These are phyloP conservation scores for Neofusicoccum laricinum DNA, from an alignment of 2,329 filamentous ascomycete genomes.

Conservation along the genomic window DNA sequence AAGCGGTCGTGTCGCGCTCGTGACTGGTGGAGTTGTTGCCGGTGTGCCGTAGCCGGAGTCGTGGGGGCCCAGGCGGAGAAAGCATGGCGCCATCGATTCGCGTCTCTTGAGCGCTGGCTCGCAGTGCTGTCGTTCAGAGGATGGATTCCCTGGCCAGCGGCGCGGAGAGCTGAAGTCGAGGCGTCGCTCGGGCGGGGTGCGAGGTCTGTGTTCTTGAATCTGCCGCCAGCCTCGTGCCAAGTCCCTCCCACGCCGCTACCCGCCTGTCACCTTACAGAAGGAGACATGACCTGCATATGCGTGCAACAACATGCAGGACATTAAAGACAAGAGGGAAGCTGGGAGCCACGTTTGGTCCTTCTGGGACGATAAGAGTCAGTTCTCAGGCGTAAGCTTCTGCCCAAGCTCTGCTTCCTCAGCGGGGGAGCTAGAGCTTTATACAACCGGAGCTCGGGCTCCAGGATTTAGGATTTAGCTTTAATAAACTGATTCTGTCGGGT, in stretches of 20 bases:
- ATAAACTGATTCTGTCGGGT: not conserved
- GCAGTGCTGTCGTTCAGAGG: not conserved
- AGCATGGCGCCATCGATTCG: not conserved
- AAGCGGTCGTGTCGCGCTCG: not conserved
- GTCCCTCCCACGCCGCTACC: not conserved
- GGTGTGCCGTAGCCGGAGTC: not conserved
- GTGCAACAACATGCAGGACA: not conserved
- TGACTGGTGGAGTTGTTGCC: not conserved
- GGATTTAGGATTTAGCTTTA: not conserved
- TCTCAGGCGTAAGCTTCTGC: not conserved
- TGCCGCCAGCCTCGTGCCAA: not conserved
- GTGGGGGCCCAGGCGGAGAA: not conserved
- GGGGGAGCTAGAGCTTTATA: not conserved
- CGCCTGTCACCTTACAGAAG: slow-evolving; percentile 8
- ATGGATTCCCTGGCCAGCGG: not conserved
- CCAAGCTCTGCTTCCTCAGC: not conserved
- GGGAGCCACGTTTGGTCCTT: not conserved
- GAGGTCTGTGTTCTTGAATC: slow-evolving; percentile 7
- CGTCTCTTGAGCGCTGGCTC: not conserved
- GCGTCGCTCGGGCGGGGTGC: not conserved
- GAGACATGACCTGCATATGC: slow-evolving; percentile 1
- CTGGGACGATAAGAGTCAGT: not conserved
- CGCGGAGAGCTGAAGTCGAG: not conserved
- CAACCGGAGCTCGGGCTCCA: not conserved
- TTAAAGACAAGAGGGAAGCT: not conserved